A percentile compares a stretch with the other conserved stretches of the same genome.
phyloP scores from a whole-genome alignment of 176 grass and related monocot genomes.

The Aegilops umbellulata region DNA sequence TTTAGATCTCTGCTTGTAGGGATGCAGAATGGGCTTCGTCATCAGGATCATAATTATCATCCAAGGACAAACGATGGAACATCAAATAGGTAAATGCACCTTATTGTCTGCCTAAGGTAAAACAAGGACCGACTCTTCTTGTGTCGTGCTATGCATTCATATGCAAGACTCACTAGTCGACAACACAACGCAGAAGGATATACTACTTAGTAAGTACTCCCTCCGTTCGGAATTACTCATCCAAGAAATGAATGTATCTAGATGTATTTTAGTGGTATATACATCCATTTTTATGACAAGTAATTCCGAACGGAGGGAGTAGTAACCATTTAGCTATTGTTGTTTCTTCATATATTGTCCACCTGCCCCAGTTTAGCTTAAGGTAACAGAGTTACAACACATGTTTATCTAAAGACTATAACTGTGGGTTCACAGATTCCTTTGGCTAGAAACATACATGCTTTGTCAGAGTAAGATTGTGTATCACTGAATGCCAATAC shows the following conservation, averaged over 20 bases:
- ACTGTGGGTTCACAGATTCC: neutral
- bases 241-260: too few relatives aligned
- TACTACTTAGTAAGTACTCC: neutral
- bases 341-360: neutral
- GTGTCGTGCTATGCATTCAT: neutral
- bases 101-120: neutral
- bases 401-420: neutral
- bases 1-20: neutral
- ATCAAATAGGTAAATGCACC: neutral
- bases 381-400: neutral
- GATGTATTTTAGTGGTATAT: too few relatives aligned
- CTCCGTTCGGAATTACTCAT: too few relatives aligned
- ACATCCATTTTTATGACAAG: too few relatives aligned
- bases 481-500: neutral
- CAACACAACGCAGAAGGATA: neutral
- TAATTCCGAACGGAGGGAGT: neutral
- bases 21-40: neutral
- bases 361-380: constrained; percentile 2
- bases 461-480: neutral
- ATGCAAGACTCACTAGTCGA: neutral
- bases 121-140: neutral
- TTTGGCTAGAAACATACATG: neutral
- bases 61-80: neutral
- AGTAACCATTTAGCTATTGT: neutral
- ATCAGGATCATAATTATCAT: neutral